Conservation (phyloP, 2,329 filamentous ascomycete species). For the Pseudocercospora cruenta region DNA sequence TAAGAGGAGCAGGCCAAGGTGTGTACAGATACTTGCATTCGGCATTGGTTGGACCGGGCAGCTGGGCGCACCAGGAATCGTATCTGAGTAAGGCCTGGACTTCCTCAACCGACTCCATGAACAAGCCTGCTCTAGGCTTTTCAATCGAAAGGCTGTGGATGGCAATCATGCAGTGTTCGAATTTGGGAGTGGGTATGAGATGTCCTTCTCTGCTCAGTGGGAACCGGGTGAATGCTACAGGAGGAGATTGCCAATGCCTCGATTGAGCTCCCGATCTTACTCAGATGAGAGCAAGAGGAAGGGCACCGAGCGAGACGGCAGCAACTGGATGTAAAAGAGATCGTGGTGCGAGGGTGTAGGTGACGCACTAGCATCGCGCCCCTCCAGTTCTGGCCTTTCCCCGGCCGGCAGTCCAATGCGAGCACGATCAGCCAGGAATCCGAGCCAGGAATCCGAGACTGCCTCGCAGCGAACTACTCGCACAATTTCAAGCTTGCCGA, state of each 20-base stretch:
- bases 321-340: too few species aligned
- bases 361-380: too few species aligned
- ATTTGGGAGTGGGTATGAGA: conserved; percentile 25
- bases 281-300: too few species aligned
- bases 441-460: background rate
- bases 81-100: conserved; percentile 18
- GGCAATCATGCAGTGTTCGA: conserved; percentile 41
- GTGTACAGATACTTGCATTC: conserved; percentile 42
- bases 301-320: too few species aligned
- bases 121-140: conserved; percentile 40
- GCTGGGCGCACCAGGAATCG: conserved; percentile 31
- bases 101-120: conserved; percentile 31
- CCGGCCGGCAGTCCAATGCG: too few species aligned
- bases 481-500: too few species aligned
- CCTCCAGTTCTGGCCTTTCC: too few species aligned
- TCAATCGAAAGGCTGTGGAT: conserved; percentile 46
- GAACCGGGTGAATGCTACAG: conserved; percentile 22
- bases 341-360: too few species aligned
- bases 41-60: conserved; percentile 34
- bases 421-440: too few species aligned
- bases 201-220: conserved; percentile 34
- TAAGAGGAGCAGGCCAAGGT: conserved; percentile 42
- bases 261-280: conserved; percentile 12
- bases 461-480: background rate
- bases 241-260: conserved; percentile 33